Base-by-base conservation (phyloP, 768 basidiomycete species). In the Suillus spraguei region DNA sequence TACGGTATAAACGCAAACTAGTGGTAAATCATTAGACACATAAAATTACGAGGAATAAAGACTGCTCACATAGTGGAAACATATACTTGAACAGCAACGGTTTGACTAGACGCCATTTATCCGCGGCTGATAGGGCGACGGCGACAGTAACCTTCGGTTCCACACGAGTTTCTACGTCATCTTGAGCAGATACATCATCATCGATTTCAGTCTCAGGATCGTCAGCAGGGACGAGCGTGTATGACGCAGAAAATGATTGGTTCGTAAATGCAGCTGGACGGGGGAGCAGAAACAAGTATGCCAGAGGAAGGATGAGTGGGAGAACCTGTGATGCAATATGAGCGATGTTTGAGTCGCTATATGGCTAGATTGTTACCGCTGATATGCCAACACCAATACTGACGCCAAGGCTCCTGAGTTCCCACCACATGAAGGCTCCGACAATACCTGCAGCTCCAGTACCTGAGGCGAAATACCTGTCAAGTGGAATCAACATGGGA, bases 341-440 rank as follows among this genome's bases (percentile, higher is more conserved):
- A 36, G 53, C 9, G 11, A 52, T 70, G 49, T 39, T 56, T 38
- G 9, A 54, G 6, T 20, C 42, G 24, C 8, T 4, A 59, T 4
- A 59, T 22, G 72, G 90, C 42, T 71, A 32, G 28, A 28, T 58
- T 28, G 17, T 58, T 58, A 94, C 94, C 16, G 92, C 85, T 11
- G 92, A 94, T 24, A 97, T 70, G 2, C 93, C 92, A 28, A 99
- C 87, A 1, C 95, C 97, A 13, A 80, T 69, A 50, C 87, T 84
- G 6, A 99, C 94, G 24, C 97, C 97, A 0, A 97, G 76, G 2
- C 86, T 85, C 22, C 97, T 82, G 5, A 99, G 78, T 66, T 94
- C 82, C 97, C 97, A 99, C 97, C 97, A 99, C 14, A 97, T 71
- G 44, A 91, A 90, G 0, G 97, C 95, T 8, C 97, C 97, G 1